Percentiles rank a stretch among this genome's conserved stretches.
Evolutionary conservation across 345 rosid genomes (phyloP).

Genomic region (Eucalyptus curtisii): DNA sequence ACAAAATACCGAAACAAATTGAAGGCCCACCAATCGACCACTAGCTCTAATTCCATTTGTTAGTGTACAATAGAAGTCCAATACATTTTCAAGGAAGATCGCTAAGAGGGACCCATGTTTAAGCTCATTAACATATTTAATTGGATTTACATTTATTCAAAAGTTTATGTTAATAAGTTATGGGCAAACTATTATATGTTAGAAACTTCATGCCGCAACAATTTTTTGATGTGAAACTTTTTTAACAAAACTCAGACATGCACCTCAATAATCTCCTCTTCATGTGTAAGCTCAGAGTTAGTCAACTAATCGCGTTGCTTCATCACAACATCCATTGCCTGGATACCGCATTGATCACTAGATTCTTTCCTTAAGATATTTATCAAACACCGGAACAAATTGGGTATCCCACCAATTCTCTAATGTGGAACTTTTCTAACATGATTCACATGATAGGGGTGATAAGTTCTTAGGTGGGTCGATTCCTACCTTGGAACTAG

Average conservation of each 20-base stretch:
- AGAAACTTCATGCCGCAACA: fast-evolving
- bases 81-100: not conserved
- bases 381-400: too few species aligned
- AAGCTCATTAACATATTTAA: not conserved
- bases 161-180: not conserved
- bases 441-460: not conserved
- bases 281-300: too few species aligned
- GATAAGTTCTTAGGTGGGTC: not conserved
- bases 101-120: not conserved
- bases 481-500: not conserved
- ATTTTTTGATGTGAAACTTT: not conserved
- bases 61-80: too few species aligned
- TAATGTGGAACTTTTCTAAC: too few species aligned
- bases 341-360: too few species aligned
- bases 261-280: too few species aligned
- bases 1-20: too few species aligned
- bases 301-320: too few species aligned
- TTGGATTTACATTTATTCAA: not conserved
- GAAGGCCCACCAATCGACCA: not conserved
- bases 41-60: too few species aligned
- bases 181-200: not conserved
- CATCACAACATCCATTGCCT: too few species aligned
- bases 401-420: too few species aligned
- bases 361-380: not conserved
- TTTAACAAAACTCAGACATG: too few species aligned